Evolutionary conservation across 2,329 filamentous ascomycete species (phyloP).

Genomic region (Drechslera avenae): DNA sequence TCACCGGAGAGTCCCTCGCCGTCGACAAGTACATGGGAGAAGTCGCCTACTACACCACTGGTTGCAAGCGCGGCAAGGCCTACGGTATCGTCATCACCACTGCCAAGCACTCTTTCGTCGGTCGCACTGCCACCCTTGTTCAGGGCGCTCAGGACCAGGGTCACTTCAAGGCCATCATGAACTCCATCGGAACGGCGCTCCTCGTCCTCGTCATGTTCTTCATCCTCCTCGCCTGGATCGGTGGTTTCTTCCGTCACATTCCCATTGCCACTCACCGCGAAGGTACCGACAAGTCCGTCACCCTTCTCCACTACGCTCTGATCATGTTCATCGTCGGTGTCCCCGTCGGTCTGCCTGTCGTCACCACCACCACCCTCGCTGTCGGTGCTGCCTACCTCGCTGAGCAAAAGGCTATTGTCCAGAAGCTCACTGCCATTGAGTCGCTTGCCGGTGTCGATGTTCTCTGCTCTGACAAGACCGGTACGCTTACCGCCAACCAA

Average conservation of each 20-base stretch:
- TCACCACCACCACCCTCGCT: constrained; percentile 77
- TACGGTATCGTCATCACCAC: constrained; percentile 71
- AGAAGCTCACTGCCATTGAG: constrained; percentile 80
- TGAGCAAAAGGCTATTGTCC: constrained; percentile 78
- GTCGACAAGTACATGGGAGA: constrained; percentile 82
- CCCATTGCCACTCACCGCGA: constrained; percentile 64
- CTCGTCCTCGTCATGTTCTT: constrained; percentile 78
- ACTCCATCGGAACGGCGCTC: constrained; percentile 75
- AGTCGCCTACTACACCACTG: constrained; percentile 76
- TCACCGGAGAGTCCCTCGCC: constrained; percentile 79
- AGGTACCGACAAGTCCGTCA: constrained; percentile 60
- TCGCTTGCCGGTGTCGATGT: constrained; percentile 70
- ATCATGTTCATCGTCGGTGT: constrained; percentile 75
- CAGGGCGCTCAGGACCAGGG: constrained; percentile 76
- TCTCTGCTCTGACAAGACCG: constrained; percentile 82
- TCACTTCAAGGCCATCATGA: constrained; percentile 74
- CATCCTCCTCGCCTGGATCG: constrained; percentile 76
- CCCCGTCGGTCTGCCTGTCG: constrained; percentile 76
- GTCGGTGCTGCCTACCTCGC: constrained; percentile 79
- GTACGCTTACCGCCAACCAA: constrained; percentile 77
- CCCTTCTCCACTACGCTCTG: constrained; percentile 57
- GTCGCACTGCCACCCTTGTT: constrained; percentile 74
- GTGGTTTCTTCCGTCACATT: constrained; percentile 76
- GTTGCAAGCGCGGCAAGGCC: constrained; percentile 80
- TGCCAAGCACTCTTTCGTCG: constrained; percentile 75